Evolutionary conservation across 306 rosid species (phyloP).

Genomic region (Calophaca sinica): DNA sequence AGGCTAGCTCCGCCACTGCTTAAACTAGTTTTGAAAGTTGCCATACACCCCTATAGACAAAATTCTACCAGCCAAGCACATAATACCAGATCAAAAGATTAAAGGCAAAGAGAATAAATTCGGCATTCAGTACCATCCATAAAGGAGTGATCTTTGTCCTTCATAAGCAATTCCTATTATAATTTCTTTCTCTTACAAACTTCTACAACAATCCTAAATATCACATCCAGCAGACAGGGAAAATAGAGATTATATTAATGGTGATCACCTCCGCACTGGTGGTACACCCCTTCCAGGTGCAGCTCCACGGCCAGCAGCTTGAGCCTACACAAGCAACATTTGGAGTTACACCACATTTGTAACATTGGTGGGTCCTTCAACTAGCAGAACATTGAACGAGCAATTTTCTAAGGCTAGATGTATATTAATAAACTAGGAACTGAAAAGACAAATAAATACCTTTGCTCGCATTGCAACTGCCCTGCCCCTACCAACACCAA

Average conservation of each 20-base stretch:
- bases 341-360: slow-evolving; percentile 29
- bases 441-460: slow-evolving; percentile 47
- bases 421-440: background rate
- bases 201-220: slow-evolving; percentile 49
- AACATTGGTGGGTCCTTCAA: background rate
- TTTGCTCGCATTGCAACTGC: slow-evolving; percentile 99
- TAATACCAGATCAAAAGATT: slow-evolving; percentile 8
- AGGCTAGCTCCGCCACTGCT: no score
- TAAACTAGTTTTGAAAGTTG: slow-evolving; percentile 19
- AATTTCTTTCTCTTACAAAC: slow-evolving; percentile 42
- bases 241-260: slow-evolving; percentile 17
- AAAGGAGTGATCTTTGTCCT: slow-evolving; percentile 38
- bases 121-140: slow-evolving; percentile 20
- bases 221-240: slow-evolving; percentile 12
- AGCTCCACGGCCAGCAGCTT: slow-evolving; percentile 97
- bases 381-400: background rate
- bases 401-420: background rate
- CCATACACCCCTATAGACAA: slow-evolving; percentile 8
- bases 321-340: slow-evolving; percentile 68
- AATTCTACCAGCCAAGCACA: slow-evolving; percentile 15
- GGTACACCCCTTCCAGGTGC: slow-evolving; percentile 90
- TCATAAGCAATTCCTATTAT: slow-evolving; percentile 33
- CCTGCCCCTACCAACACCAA: slow-evolving; percentile 98
- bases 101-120: slow-evolving; percentile 15
- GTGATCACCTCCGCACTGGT: slow-evolving; percentile 81